phyloP scores from a whole-genome alignment of 1,284 basidiomycete species.

The Austropuccinia psidii region DNA sequence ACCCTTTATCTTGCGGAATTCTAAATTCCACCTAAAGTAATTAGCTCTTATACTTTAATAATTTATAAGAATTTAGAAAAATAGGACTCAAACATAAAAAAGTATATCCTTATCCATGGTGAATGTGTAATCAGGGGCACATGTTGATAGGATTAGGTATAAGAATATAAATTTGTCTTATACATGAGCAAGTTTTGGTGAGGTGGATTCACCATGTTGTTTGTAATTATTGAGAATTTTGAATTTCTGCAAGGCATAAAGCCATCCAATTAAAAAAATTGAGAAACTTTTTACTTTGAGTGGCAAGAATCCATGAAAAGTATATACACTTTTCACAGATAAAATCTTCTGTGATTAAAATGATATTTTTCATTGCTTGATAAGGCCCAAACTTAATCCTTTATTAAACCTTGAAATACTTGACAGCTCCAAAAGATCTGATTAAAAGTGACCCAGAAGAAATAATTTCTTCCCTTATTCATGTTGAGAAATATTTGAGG shows the following conservation, averaged over 20 bases:
- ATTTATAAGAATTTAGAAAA: background rate
- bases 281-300: background rate
- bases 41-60: background rate
- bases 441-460: background rate
- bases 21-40: background rate
- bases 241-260: background rate
- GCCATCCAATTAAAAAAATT: conserved; percentile 12
- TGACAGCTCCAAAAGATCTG: background rate
- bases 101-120: background rate
- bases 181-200: background rate
- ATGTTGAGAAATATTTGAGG: no score
- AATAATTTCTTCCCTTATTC: background rate
- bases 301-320: background rate
- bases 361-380: no score
- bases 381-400: background rate
- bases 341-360: background rate
- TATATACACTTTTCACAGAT: conserved; percentile 11
- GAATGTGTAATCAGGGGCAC: background rate
- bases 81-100: background rate
- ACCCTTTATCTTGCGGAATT: no score
- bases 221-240: background rate
- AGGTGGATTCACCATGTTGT: background rate
- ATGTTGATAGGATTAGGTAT: background rate
- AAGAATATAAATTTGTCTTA: background rate
- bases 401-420: background rate